These are phyloP conservation scores for Castanea mollissima DNA, from an alignment of 306 rosid genomes.

Conservation along the genomic window DNA sequence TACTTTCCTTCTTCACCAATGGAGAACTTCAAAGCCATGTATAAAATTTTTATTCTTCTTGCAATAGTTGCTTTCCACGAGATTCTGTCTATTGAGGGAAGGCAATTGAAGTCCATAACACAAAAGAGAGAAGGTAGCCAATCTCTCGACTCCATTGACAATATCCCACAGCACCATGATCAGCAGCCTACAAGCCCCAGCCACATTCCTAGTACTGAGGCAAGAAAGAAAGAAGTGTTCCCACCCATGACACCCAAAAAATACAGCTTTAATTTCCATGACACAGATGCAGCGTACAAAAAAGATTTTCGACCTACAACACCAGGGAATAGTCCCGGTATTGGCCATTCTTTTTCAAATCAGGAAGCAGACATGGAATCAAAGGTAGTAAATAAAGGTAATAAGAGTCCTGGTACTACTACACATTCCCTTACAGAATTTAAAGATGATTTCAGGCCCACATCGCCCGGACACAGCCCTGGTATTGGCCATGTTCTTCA, in stretches of 20 bases:
- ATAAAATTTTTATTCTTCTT: slow-evolving; percentile 20
- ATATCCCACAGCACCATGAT: neutral
- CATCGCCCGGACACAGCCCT: slow-evolving; percentile 47
- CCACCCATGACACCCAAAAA: neutral
- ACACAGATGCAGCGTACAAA: neutral
- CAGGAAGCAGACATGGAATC: neutral
- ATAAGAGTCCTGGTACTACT: slow-evolving; percentile 14
- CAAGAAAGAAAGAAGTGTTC: neutral
- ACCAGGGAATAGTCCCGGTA: slow-evolving; percentile 41
- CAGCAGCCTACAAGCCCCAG: neutral
- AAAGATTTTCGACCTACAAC: slow-evolving; percentile 46
- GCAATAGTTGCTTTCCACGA: slow-evolving; percentile 19
- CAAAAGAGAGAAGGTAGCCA: neutral
- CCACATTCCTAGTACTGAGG: neutral
- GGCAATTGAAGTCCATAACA: slow-evolving; percentile 12
- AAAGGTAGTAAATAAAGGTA: neutral
- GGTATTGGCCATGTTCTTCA: slow-evolving; percentile 37
- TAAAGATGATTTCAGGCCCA: slow-evolving; percentile 29
- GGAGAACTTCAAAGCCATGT: neutral
- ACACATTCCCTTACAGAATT: neutral
- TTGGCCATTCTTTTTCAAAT: slow-evolving; percentile 7
- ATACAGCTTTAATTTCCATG: neutral
- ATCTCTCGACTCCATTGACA: neutral
- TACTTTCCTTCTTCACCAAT: slow-evolving; percentile 2
- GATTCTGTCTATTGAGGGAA: slow-evolving; percentile 7